Percentiles rank a stretch among this genome's conserved stretches.
phyloP scores from a whole-genome alignment of 1,139 yeast species.

The Hansenula lynferdii region DNA sequence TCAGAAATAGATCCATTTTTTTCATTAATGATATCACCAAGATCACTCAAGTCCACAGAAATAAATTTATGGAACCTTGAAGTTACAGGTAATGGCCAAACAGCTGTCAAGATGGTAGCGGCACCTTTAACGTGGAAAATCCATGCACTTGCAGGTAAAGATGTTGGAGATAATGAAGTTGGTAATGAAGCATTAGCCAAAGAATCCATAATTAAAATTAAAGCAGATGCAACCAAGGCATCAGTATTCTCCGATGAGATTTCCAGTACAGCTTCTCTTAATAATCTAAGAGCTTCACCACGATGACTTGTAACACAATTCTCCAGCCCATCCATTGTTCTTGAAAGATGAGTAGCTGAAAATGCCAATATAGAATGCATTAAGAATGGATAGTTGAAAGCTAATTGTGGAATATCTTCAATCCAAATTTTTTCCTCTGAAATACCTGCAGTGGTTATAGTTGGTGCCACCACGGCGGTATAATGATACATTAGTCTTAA shows the following conservation, averaged over 20 bases:
- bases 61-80: slow-evolving; percentile 71
- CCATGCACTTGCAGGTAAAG: slow-evolving; percentile 93
- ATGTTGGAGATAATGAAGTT: slow-evolving; percentile 47
- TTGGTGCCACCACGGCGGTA: slow-evolving; percentile 76
- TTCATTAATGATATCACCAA: slow-evolving; percentile 69
- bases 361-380: slow-evolving; percentile 91
- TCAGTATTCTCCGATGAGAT: slow-evolving; percentile 85
- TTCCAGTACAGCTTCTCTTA: slow-evolving; percentile 81
- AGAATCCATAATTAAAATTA: slow-evolving; percentile 86
- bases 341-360: slow-evolving; percentile 84
- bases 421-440: slow-evolving; percentile 87
- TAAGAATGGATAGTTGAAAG: slow-evolving; percentile 82
- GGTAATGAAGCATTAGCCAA: slow-evolving; percentile 89
- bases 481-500: slow-evolving; percentile 82
- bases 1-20: slow-evolving; percentile 42
- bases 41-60: slow-evolving; percentile 70
- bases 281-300: slow-evolving; percentile 74
- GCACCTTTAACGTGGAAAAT: slow-evolving; percentile 96
- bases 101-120: slow-evolving; percentile 90
- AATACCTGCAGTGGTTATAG: slow-evolving; percentile 88
- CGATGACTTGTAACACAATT: slow-evolving; percentile 84
- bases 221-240: slow-evolving; percentile 88
- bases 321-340: slow-evolving; percentile 73
- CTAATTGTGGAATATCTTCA: slow-evolving; percentile 79
- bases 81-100: slow-evolving; percentile 84